A percentile compares a stretch with the other conserved stretches of the same genome.
Conservation (phyloP, 2,329 filamentous ascomycete genomes). For the Botrytis elliptica region DNA sequence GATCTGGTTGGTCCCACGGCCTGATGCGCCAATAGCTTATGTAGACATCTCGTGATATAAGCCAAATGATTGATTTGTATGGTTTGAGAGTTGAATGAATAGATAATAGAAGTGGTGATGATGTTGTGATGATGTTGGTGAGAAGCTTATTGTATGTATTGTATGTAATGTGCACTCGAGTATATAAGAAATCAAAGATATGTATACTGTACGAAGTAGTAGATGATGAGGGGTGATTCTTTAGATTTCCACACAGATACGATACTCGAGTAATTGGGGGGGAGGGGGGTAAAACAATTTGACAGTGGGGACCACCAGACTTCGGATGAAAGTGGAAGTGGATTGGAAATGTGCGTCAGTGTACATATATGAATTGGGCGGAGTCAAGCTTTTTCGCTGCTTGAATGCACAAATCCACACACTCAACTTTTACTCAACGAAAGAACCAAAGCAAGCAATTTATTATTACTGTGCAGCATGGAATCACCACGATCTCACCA, state of each 20-base stretch:
- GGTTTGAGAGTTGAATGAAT: background rate
- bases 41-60: background rate
- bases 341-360: background rate
- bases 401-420: background rate
- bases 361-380: constrained; percentile 1
- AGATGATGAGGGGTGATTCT: constrained; percentile 8
- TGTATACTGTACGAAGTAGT: background rate
- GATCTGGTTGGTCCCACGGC: background rate
- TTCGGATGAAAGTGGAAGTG: background rate
- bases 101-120: no score
- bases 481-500: no score
- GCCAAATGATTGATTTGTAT: background rate
- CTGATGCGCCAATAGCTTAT: background rate
- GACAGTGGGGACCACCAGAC: background rate
- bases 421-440: background rate
- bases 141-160: background rate
- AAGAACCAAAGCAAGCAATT: background rate
- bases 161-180: background rate
- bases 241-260: background rate
- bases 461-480: no score
- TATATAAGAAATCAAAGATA: no score
- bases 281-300: background rate
- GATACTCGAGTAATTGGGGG: background rate
- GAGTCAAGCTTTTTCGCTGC: background rate
- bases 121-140: background rate